Conservation (phyloP, 169 alveolate species). For the Perkinsus marinus region DNA sequence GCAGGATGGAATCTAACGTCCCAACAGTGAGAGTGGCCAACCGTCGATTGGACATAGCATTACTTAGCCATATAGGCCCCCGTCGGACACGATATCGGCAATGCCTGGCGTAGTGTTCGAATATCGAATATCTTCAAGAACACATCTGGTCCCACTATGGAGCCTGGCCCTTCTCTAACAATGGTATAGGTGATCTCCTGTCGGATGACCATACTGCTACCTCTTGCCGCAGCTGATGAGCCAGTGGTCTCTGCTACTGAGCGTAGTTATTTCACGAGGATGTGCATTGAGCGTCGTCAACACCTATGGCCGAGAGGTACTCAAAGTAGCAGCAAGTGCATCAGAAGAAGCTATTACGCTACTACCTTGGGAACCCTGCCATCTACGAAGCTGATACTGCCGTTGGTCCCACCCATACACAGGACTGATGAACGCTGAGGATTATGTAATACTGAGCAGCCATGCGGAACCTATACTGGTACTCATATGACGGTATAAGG, state of each 20-base stretch:
- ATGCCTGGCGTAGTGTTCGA: not conserved
- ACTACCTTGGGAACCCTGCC: not conserved
- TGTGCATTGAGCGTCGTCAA: not conserved
- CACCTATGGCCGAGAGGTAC: not conserved
- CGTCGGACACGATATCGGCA: not conserved
- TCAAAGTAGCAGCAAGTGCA: not conserved
- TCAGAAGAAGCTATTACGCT: not conserved
- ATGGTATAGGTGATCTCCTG: too few species aligned
- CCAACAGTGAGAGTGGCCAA: not conserved
- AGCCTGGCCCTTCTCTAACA: not conserved
- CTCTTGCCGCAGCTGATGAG: not conserved
- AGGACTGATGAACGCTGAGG: not conserved
- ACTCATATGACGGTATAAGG: too few species aligned
- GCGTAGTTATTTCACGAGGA: not conserved
- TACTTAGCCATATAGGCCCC: not conserved
- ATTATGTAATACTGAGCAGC: not conserved
- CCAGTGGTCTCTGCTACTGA: not conserved
- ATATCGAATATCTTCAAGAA: not conserved
- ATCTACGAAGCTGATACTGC: not conserved
- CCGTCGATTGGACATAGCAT: not conserved
- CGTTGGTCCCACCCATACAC: not conserved
- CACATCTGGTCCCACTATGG: not conserved
- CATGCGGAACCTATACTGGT: not conserved
- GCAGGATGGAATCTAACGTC: not conserved
- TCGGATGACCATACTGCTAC: not conserved